Evolutionary conservation across 2,329 filamentous ascomycete genomes (phyloP).

Genomic region (Aspergillus flavus): DNA sequence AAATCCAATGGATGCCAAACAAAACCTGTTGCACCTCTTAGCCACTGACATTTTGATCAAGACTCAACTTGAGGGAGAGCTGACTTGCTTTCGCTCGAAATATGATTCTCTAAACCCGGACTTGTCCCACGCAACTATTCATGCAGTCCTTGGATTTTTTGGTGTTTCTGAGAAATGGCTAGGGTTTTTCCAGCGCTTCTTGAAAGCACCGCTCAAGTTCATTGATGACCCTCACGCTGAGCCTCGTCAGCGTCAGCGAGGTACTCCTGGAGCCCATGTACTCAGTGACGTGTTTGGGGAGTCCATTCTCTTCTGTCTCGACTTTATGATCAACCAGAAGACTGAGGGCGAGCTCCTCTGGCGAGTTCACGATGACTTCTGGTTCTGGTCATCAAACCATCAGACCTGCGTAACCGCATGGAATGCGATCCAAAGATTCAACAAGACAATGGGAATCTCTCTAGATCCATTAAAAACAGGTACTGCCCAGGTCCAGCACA

Average conservation of each 20-base stretch:
- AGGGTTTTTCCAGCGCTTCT: constrained; percentile 12
- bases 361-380: constrained; percentile 18
- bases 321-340: constrained; percentile 15
- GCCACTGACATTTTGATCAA: constrained; percentile 14
- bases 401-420: constrained; percentile 12
- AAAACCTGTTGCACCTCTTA: constrained; percentile 15
- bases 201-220: constrained; percentile 13
- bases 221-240: constrained; percentile 9
- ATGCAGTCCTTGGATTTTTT: constrained; percentile 11
- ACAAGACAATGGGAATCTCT: constrained; percentile 10
- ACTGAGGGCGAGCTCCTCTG: constrained; percentile 12
- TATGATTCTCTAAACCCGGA: constrained; percentile 13
- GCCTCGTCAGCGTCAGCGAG: constrained; percentile 13
- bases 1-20: constrained; percentile 14
- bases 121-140: constrained; percentile 10
- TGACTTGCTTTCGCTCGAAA: constrained; percentile 15
- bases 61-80: constrained; percentile 11
- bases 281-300: constrained; percentile 19
- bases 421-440: constrained; percentile 12
- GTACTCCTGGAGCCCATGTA: constrained; percentile 13
- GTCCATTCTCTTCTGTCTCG: constrained; percentile 16
- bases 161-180: constrained; percentile 17
- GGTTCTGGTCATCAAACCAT: constrained; percentile 16
- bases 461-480: constrained; percentile 6
- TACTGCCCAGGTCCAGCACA: background rate